Evolutionary conservation across 768 basidiomycete genomes (phyloP), one percentile per base, ranked within the genome.

Genomic region (Suillus sp.): DNA sequence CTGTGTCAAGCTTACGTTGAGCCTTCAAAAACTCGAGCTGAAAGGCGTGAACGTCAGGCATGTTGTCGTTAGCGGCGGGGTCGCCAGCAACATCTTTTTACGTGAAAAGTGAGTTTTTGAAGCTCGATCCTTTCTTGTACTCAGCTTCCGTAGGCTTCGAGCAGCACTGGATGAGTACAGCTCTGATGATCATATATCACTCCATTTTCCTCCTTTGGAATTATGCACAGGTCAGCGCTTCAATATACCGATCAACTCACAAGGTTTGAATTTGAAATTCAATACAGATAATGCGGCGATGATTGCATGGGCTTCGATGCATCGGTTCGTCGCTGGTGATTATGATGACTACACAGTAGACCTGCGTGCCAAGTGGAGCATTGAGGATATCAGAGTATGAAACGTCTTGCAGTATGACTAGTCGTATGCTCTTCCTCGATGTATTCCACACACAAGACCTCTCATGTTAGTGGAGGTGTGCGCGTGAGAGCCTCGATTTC

Each of bases 271-370:
- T 53, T 25, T 42, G 34, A 34, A 18, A 40, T 27, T 32, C 13
- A 43, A 0, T 38, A 25, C 66, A 96, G 96, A 98, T 70, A 99
- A 98, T 73, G 96, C 96, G 1, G 96, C 86, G 10, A 99, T 99
- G 96, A 92, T 98, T 67, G 96, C 85, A 2, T 96, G 91, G 92
- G 91, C 95, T 4, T 89, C 92, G 0, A 90, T 96, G 83, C 78
- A 89, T 68, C 86, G 95, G 14, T 91, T 97, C 65, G 79, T 90
- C 30, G 78, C 77, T 0, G 78, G 78, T 4, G 86, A 89, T 62
- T 76, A 81, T 50, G 90, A 90, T 68, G 78, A 83, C 9, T 93
- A 89, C 66, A 78, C 81, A 27, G 79, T 91, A 16, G 82, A 83
- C 25, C 76, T 89, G 8, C 78, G 81, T 37, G 78, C 91, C 18